Evolutionary conservation across 2,329 filamentous ascomycete genomes (phyloP).

Genomic region (Verticillium zaregamsianum): DNA sequence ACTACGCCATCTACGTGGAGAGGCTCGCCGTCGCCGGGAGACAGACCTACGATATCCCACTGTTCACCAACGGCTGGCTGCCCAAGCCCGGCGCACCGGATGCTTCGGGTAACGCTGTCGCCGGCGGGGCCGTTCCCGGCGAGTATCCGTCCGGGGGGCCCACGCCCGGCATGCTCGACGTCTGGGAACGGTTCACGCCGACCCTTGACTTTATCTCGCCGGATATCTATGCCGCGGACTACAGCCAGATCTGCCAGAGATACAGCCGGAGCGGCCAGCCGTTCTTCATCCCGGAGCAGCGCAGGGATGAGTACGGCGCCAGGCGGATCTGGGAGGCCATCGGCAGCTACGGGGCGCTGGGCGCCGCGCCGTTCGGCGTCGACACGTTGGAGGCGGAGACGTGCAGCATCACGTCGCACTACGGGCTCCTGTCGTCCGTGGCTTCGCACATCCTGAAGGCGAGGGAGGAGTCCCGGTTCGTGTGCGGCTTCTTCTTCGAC

Average conservation of each 20-base stretch:
- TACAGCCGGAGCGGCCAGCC: slow-evolving; percentile 23
- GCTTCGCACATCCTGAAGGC: slow-evolving; percentile 21
- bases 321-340: slow-evolving; percentile 36
- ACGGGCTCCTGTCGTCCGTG: slow-evolving; percentile 24
- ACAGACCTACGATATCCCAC: not conserved
- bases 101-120: not conserved
- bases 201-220: slow-evolving; percentile 41
- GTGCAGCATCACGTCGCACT: slow-evolving; percentile 20
- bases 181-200: slow-evolving; percentile 38
- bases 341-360: slow-evolving; percentile 32
- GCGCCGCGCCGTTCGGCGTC: slow-evolving; percentile 34
- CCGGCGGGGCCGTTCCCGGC: not conserved
- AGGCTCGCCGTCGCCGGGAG: not conserved
- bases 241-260: not conserved
- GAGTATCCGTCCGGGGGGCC: slow-evolving; percentile 37
- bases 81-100: not conserved
- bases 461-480: slow-evolving; percentile 23
- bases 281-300: slow-evolving; percentile 48
- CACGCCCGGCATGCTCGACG: slow-evolving; percentile 34
- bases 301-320: slow-evolving; percentile 40
- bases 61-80: not conserved
- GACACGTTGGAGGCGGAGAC: slow-evolving; percentile 25
- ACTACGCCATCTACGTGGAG: not conserved
- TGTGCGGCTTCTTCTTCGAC: slow-evolving; percentile 31
- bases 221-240: slow-evolving; percentile 32